These are phyloP conservation scores for Areca catechu DNA, from an alignment of 176 grass and related monocot species.

Conservation along the genomic window DNA sequence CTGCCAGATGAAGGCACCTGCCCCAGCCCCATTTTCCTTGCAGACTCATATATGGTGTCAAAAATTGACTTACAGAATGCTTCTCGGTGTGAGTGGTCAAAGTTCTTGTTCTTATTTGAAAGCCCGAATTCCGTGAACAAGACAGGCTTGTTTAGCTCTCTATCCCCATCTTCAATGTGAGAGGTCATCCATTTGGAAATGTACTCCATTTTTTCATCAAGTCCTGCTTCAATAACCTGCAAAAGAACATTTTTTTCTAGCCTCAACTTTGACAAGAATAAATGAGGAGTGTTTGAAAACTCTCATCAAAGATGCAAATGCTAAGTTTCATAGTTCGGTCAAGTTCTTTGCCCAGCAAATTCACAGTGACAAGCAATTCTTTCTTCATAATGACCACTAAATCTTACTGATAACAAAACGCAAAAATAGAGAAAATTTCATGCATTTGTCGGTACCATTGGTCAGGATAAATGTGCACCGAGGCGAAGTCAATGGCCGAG, in stretches of 20 bases:
- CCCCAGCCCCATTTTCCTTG: slow-evolving; percentile 46
- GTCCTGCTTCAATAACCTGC: slow-evolving; percentile 45
- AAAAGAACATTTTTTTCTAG: neutral
- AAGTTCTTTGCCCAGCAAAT: no score
- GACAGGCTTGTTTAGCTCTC: slow-evolving; percentile 68
- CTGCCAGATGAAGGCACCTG: slow-evolving; percentile 77
- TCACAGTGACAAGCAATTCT: no score
- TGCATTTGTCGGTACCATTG: slow-evolving; percentile 33
- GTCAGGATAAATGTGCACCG: slow-evolving; percentile 88
- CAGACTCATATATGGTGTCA: slow-evolving; percentile 54
- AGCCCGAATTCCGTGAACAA: slow-evolving; percentile 86
- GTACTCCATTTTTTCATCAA: slow-evolving; percentile 64
- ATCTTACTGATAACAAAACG: no score
- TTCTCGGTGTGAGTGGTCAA: slow-evolving; percentile 54
- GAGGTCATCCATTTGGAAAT: slow-evolving; percentile 55
- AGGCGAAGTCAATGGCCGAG: slow-evolving; percentile 69
- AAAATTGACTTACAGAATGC: slow-evolving; percentile 59
- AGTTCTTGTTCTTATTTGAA: slow-evolving; percentile 43
- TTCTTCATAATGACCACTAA: no score
- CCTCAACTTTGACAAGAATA: neutral
- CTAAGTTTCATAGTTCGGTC: no score
- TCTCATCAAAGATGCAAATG: no score
- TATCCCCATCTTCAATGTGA: slow-evolving; percentile 80
- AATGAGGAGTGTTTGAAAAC: no score
- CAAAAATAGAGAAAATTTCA: no score